Evolutionary conservation across 2,329 filamentous ascomycete species (phyloP).

Genomic region (Penicillium sp.): DNA sequence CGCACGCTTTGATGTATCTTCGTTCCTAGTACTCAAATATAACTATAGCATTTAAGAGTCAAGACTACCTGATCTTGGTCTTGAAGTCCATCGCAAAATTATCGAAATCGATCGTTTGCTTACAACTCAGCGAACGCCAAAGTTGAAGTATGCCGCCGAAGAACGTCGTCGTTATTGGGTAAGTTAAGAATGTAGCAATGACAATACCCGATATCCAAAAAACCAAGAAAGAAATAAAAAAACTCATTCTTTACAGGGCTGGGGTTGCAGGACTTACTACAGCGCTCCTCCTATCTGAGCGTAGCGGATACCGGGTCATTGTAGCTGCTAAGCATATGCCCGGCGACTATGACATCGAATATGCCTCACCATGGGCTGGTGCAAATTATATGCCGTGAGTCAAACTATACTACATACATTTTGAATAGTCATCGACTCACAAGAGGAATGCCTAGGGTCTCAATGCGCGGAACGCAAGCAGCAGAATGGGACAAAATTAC

Average conservation of each 20-base stretch:
- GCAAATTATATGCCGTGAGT: constrained; percentile 60
- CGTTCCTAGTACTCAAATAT: neutral
- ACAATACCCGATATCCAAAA: neutral
- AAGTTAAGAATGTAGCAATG: neutral
- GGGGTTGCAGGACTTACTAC: constrained; percentile 1
- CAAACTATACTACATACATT: neutral
- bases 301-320: constrained; percentile 55
- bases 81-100: neutral
- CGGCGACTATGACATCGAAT: constrained; percentile 87
- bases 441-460: constrained; percentile 9
- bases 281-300: neutral
- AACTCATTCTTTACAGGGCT: neutral
- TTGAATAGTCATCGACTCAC: neutral
- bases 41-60: no score
- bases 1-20: neutral
- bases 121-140: neutral
- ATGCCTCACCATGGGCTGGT: constrained; percentile 85
- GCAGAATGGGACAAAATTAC: constrained; percentile 24
- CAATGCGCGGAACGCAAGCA: constrained; percentile 12
- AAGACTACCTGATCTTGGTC: neutral
- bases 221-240: no score
- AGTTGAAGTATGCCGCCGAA: neutral
- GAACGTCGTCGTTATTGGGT: neutral
- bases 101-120: neutral
- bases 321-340: constrained; percentile 86